Conservation (phyloP, 805 yeast species). For the Metschnikowia anglica region DNA sequence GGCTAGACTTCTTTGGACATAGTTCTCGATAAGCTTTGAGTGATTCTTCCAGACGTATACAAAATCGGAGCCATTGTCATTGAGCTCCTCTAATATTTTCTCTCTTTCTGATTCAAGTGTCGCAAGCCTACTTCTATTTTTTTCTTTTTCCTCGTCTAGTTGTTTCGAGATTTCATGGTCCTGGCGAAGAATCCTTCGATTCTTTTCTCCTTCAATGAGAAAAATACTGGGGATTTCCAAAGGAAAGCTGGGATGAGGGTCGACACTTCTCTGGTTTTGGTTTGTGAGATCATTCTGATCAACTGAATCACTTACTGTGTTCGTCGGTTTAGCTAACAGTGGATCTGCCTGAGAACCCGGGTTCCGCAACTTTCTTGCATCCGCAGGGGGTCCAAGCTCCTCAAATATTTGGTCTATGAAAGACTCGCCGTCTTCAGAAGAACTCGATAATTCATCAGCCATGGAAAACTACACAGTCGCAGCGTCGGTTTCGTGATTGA, state of each 20-base stretch:
- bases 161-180: constrained; percentile 23
- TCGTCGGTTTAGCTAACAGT: neutral
- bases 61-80: constrained; percentile 32
- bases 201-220: constrained; percentile 27
- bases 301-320: neutral
- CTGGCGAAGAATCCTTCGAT: constrained; percentile 24
- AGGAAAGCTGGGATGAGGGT: too few species aligned
- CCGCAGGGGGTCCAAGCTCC: too few species aligned
- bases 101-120: constrained; percentile 13
- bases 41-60: constrained; percentile 22
- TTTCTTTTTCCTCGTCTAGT: constrained; percentile 20
- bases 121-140: constrained; percentile 9
- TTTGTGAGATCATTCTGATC: neutral
- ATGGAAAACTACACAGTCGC: neutral
- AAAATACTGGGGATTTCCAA: constrained; percentile 36
- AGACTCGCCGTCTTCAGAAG: neutral
- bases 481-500: too few species aligned
- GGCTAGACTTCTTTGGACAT: constrained; percentile 16
- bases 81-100: constrained; percentile 27
- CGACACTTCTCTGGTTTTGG: neutral
- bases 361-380: neutral
- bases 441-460: neutral
- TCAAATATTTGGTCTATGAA: too few species aligned
- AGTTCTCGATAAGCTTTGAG: constrained; percentile 22
- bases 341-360: neutral